phyloP scores from a whole-genome alignment of 2,329 filamentous ascomycete genomes.

The Hypoxylon sp. region DNA sequence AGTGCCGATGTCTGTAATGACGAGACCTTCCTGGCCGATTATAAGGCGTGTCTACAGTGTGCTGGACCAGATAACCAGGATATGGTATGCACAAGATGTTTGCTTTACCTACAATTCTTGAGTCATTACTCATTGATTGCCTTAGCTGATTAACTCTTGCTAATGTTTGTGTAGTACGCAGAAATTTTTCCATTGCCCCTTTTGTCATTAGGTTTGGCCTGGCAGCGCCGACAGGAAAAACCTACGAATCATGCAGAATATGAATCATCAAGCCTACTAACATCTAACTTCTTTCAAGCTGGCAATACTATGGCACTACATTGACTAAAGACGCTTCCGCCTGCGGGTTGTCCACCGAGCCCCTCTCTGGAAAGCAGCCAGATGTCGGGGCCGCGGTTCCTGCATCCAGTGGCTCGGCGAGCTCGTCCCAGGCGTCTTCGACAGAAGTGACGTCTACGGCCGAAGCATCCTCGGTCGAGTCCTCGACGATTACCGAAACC shows the following conservation, averaged over 20 bases:
- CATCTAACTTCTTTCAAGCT: no score
- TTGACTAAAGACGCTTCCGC: slow-evolving; percentile 46
- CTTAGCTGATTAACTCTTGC: no score
- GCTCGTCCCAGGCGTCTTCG: slow-evolving; percentile 4
- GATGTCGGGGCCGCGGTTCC: slow-evolving; percentile 31
- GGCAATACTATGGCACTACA: slow-evolving; percentile 53
- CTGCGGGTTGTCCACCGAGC: slow-evolving; percentile 43
- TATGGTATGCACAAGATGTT: no score
- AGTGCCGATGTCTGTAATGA: slow-evolving; percentile 50
- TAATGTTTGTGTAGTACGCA: no score
- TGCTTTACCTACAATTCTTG: no score
- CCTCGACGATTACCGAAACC: slow-evolving; percentile 8
- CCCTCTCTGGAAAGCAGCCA: slow-evolving; percentile 34
- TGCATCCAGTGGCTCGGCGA: slow-evolving; percentile 16
- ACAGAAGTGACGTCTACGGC: slow-evolving; percentile 7
- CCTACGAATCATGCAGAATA: no score
- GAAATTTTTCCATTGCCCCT: no score
- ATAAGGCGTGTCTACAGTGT: slow-evolving; percentile 56
- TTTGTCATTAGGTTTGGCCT: no score
- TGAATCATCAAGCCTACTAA: no score
- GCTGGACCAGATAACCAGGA: slow-evolving; percentile 49
- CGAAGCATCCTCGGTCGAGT: neutral
- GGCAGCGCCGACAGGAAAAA: no score
- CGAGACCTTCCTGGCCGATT: slow-evolving; percentile 51
- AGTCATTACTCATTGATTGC: no score